phyloP scores from a whole-genome alignment of 1,139 yeast genomes.

The Barnettozyma hawaiiensis region DNA sequence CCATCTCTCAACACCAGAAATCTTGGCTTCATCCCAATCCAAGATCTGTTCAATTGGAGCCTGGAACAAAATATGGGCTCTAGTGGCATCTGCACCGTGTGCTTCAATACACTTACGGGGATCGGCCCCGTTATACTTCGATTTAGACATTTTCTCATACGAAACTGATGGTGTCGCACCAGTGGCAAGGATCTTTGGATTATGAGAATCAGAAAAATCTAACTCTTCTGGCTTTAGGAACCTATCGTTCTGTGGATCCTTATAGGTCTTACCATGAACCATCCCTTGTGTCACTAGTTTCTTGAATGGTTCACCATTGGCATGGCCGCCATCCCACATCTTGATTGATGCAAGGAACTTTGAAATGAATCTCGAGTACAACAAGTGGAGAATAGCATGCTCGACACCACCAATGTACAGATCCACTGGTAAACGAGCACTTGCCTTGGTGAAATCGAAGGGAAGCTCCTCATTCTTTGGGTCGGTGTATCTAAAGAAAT shows the following conservation, averaged over 20 bases:
- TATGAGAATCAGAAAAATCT: constrained; percentile 35
- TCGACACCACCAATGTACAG: constrained; percentile 92
- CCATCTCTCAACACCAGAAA: constrained; percentile 87
- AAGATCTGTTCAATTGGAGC: constrained; percentile 82
- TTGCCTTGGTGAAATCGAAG: constrained; percentile 48
- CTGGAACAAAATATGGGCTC: constrained; percentile 91
- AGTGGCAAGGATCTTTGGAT: constrained; percentile 44
- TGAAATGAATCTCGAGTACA: constrained; percentile 78
- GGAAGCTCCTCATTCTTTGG: constrained; percentile 51
- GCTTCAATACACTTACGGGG: constrained; percentile 69
- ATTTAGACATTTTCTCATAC: constrained; percentile 93
- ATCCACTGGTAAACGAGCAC: constrained; percentile 72
- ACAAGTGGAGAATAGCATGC: constrained; percentile 87
- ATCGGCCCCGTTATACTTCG: constrained; percentile 90
- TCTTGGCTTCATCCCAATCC: constrained; percentile 86
- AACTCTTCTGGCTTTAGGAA: constrained; percentile 77
- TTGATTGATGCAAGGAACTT: constrained; percentile 67
- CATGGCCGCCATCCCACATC: constrained; percentile 48
- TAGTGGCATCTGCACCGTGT: constrained; percentile 91
- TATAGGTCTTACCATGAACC: constrained; percentile 90
- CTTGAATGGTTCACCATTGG: constrained; percentile 72
- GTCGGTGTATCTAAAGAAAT: constrained; percentile 79
- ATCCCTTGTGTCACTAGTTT: constrained; percentile 89
- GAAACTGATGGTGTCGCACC: constrained; percentile 50
- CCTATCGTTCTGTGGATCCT: constrained; percentile 65